Conservation (phyloP, 2,329 filamentous ascomycete species). For the Stemphylium lycopersici region DNA sequence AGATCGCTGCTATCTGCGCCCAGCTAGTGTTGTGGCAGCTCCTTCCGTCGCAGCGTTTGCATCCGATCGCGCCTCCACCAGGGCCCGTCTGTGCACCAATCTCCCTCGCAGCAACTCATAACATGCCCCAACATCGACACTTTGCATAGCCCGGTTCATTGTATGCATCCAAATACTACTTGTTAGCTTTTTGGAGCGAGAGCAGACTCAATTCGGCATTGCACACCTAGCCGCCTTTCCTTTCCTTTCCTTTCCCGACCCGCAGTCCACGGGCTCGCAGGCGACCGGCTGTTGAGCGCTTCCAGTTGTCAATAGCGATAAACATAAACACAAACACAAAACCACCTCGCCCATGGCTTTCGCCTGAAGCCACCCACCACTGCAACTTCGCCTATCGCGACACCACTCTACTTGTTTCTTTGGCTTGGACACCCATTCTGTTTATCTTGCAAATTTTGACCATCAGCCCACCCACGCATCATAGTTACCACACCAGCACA, state of each 20-base stretch:
- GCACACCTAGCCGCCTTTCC: conserved; percentile 36
- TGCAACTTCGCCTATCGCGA: conserved; percentile 19
- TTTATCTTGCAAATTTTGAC: conserved; percentile 32
- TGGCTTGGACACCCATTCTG: conserved; percentile 27
- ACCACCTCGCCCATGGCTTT: conserved; percentile 24
- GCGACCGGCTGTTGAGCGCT: conserved; percentile 19
- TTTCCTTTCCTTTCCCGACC: conserved; percentile 35
- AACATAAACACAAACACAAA: conserved; percentile 27
- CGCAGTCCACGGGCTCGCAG: conserved; percentile 23
- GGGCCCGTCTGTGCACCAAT: conserved; percentile 28
- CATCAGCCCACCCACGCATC: conserved; percentile 20
- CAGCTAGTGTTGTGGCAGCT: conserved; percentile 20
- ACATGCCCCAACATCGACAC: conserved; percentile 16
- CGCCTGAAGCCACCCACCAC: conserved; percentile 14
- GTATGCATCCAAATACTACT: conserved; percentile 39
- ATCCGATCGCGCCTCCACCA: conserved; percentile 17
- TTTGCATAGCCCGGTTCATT: conserved; percentile 24
- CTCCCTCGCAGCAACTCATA: conserved; percentile 1
- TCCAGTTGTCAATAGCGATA: conserved; percentile 32
- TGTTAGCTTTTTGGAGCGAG: conserved; percentile 43
- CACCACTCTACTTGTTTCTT: conserved; percentile 23
- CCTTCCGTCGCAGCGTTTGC: conserved; percentile 33
- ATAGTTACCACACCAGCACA: conserved; percentile 14
- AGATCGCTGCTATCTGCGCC: conserved; percentile 16
- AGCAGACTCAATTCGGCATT: conserved; percentile 32